Evolutionary conservation across 768 basidiomycete genomes (phyloP), one percentile per base, ranked within the genome.

Genomic region (Pleurotus sapidus): DNA sequence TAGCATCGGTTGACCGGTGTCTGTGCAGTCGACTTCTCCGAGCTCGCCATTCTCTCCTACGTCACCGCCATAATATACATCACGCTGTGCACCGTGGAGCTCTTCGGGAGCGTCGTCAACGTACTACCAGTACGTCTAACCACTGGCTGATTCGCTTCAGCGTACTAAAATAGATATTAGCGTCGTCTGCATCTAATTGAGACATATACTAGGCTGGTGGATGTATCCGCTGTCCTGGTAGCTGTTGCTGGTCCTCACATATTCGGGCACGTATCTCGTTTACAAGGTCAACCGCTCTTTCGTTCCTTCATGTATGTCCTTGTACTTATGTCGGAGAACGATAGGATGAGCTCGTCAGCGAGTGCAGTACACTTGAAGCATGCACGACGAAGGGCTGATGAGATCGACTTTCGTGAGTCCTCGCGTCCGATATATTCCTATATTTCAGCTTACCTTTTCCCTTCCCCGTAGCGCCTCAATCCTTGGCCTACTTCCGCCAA

Each of bases 341-440:
- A 34, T 18, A 61, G 60, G 49, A 49, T 23, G 60, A 57, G 7
- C 46, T 61, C n/a, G 12, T 61, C 18, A 39, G 27, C 7, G 60
- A 61, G 40, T 61, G 60, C 45, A n/a, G 24, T 15, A 37, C 38
- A 25, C 17, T 46, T 48, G 18, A 15, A 27, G n/a, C 5, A 45
- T 45, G 23, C 37, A 54, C 11, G 30, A 34, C 14, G 60, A 46
- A 4, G 17, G 37, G 20, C 6, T 24, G 12, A 15, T 42, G 15
- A 45, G 49, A 37, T 55, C 60, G 17, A 61, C 57, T 17, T 61
- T 61, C 24, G 60, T 61, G 24, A 34, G 60, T 30, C 3, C 3
- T n/a, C 12, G 12, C 0, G 9, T 24, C 8, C 14, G 3, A 23
- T 5, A 27, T 38, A 5, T n/a, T 23, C 17, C 2, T 15, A 20